Base-by-base conservation (phyloP, 1,284 basidiomycete species). In the Schizophyllum amplum region DNA sequence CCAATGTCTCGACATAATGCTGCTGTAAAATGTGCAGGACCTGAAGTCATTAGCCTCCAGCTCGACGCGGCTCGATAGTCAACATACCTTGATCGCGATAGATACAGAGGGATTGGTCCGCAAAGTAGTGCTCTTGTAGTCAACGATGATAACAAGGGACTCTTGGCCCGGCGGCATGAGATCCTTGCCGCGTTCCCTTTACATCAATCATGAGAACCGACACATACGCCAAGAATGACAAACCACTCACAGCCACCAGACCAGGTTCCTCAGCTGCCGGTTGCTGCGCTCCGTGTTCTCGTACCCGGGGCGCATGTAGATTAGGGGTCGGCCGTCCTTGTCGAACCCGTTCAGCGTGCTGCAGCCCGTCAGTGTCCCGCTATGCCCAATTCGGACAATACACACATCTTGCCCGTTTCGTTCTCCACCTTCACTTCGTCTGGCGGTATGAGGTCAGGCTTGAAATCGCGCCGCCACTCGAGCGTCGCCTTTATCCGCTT, bases 1-100 rank as follows among this genome's bases (percentile, higher is more conserved):
- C 94, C 25, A 96, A 81, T 4, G 90, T 87, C 72, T 95, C 93
- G 27, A 90, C 87, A 65, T 97, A 97, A 70, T 96, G 92, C 62
- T 92, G 84, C 70, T 96, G 94, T 46, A 97, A 77, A 62, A 97
- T 94, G 59, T 81, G 76, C 22, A 94, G 77, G 1, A 90, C 84
- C 79, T 83, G 62, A n/a, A 23, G 52, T 33, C 27, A 6, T 33
- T 33, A 33, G 6, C 5, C 13, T 33, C 13, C 13, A 5, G 27
- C 6, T 6, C 27, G 27, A 33, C 27, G 27, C 27, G 27, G 13
- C 27, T 5, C 6, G 27, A 27, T 15, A 26, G 24, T 26, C 24
- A n/a, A 57, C 66, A 7, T 50, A 78, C 88, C 71, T 92, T 90
- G 56, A 85, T 75, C 1, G 87, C 90, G 5, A 88, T 79, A 15